A percentile compares a stretch with the other conserved stretches of the same genome.
Evolutionary conservation across 768 basidiomycete genomes (phyloP).

Genomic region (Austroboletus festivus): DNA sequence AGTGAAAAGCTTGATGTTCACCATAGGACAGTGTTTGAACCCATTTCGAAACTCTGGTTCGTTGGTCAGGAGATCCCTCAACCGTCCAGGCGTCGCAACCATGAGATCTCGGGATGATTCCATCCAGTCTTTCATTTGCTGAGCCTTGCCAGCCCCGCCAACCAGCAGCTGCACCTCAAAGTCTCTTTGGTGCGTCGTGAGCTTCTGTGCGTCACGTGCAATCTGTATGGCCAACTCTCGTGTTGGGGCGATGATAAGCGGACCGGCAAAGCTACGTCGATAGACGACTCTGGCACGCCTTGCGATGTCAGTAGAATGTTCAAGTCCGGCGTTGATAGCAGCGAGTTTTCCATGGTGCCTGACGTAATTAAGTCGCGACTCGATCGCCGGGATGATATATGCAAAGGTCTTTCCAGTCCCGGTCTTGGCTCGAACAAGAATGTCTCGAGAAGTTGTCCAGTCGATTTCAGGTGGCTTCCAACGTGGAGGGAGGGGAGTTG

Average conservation of each 20-base stretch:
- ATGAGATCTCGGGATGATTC: slow-evolving; percentile 71
- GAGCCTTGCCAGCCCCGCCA: slow-evolving; percentile 66
- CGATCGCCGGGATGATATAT: slow-evolving; percentile 84
- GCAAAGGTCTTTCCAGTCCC: slow-evolving; percentile 89
- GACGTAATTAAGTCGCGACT: slow-evolving; percentile 66
- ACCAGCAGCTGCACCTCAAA: slow-evolving; percentile 73
- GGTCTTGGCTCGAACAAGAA: slow-evolving; percentile 84
- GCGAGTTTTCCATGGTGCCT: slow-evolving; percentile 41
- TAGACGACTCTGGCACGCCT: slow-evolving; percentile 34
- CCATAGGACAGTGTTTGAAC: slow-evolving; percentile 55
- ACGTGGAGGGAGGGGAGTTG: not conserved
- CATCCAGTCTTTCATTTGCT: slow-evolving; percentile 68
- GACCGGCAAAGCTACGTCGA: slow-evolving; percentile 54
- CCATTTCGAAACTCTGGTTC: slow-evolving; percentile 54
- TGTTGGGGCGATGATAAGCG: slow-evolving; percentile 84
- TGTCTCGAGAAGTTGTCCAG: slow-evolving; percentile 46
- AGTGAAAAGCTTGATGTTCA: slow-evolving; percentile 34
- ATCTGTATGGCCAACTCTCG: slow-evolving; percentile 90
- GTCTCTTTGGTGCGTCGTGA: slow-evolving; percentile 57
- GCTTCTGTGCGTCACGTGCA: slow-evolving; percentile 71
- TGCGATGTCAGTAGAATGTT: slow-evolving; percentile 29
- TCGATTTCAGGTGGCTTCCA: slow-evolving; percentile 3
- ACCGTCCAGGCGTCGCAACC: slow-evolving; percentile 86
- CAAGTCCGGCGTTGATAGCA: slow-evolving; percentile 41
- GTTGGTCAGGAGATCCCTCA: slow-evolving; percentile 67